A percentile compares a stretch with the other conserved stretches of the same genome.
These are phyloP conservation scores for Rutstroemia sp. DNA, from an alignment of 2,329 filamentous ascomycete genomes.

Conservation along the genomic window DNA sequence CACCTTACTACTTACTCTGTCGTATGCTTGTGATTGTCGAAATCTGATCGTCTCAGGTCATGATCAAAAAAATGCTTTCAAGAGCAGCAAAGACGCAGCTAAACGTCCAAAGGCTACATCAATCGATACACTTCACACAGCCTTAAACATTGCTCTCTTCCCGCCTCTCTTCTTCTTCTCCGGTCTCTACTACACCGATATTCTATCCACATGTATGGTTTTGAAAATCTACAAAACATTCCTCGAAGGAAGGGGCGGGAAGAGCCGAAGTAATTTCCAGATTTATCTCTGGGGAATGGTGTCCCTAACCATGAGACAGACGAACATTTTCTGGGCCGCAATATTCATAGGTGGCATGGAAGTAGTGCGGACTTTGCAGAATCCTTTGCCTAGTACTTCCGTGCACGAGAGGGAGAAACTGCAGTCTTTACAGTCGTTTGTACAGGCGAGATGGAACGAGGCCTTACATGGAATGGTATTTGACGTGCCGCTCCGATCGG, in stretches of 20 bases:
- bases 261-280: conserved; percentile 21
- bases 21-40: conserved; percentile 23
- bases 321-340: conserved; percentile 93
- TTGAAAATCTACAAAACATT: conserved; percentile 59
- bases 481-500: conserved; percentile 34
- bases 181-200: conserved; percentile 89
- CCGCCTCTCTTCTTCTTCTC: conserved; percentile 95
- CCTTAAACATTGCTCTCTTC: conserved; percentile 76
- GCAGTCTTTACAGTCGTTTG: background rate
- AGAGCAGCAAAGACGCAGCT: background rate
- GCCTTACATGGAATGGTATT: conserved; percentile 43
- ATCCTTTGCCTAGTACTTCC: background rate
- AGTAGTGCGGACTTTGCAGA: conserved; percentile 43
- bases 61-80: background rate
- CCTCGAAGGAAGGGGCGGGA: conserved; percentile 28
- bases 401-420: background rate
- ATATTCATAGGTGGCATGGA: conserved; percentile 63
- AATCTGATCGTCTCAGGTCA: conserved; percentile 13
- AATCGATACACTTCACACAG: conserved; percentile 42
- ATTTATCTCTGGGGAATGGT: conserved; percentile 49
- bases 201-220: conserved; percentile 71
- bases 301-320: conserved; percentile 77
- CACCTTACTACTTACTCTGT: conserved; percentile 35
- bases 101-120: conserved; percentile 6
- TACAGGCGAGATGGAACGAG: background rate